Percentiles rank a stretch among this genome's conserved stretches.
These are phyloP conservation scores for Termitomyces heimii DNA, from an alignment of 768 basidiomycete genomes.

Conservation along the genomic window DNA sequence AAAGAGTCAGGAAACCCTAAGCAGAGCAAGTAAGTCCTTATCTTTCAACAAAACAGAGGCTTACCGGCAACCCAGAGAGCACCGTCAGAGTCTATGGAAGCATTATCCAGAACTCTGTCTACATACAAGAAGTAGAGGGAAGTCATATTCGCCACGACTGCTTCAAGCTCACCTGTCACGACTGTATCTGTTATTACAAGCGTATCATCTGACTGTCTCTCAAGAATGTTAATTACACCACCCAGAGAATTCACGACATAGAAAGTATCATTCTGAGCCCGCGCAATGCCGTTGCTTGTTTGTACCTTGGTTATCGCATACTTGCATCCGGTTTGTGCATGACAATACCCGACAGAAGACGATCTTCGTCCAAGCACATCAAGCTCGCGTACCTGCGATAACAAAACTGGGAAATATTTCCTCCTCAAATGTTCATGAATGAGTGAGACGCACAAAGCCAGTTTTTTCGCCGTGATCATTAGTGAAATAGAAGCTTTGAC, in stretches of 20 bases:
- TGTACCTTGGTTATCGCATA: conserved; percentile 44
- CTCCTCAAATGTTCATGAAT: not conserved
- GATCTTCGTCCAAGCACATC: conserved; percentile 18
- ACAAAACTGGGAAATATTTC: not conserved
- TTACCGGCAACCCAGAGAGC: conserved; percentile 59
- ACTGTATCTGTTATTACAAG: conserved; percentile 51
- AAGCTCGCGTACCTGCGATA: conserved; percentile 18
- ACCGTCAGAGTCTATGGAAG: conserved; percentile 53
- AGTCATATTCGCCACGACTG: not conserved
- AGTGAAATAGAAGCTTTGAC: conserved; percentile 61
- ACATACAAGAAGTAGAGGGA: not conserved
- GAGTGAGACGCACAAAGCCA: conserved; percentile 37
- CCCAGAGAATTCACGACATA: conserved; percentile 47
- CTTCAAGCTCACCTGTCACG: conserved; percentile 35
- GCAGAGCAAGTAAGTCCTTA: not conserved
- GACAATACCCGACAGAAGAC: conserved; percentile 61
- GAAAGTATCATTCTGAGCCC: conserved; percentile 52
- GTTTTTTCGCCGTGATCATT: conserved; percentile 58
- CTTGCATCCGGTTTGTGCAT: conserved; percentile 55
- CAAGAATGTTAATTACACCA: conserved; percentile 47
- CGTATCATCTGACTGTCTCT: conserved; percentile 52
- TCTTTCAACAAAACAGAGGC: not conserved
- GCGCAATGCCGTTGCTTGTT: conserved; percentile 58
- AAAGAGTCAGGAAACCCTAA: conserved; percentile 40
- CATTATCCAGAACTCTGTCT: conserved; percentile 57